These are phyloP conservation scores for Rutstroemia sp. DNA, from an alignment of 2,329 filamentous ascomycete species.

Conservation along the genomic window DNA sequence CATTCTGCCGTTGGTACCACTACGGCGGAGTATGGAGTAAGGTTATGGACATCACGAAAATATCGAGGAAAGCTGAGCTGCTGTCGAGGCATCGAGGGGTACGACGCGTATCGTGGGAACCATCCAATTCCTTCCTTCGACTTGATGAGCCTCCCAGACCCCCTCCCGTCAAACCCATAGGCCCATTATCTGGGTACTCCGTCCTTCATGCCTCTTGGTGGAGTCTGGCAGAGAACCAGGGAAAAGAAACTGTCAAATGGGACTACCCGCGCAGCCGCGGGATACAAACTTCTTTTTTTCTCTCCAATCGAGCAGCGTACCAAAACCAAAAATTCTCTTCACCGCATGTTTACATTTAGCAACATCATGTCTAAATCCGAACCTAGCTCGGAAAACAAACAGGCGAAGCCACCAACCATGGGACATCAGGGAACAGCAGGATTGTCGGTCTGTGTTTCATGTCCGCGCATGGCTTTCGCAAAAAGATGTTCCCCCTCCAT, in stretches of 20 bases:
- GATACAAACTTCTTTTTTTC: neutral
- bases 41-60: neutral
- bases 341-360: slow-evolving; percentile 5
- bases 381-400: neutral
- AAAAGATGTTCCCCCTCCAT: neutral
- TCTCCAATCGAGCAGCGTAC: neutral
- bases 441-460: slow-evolving; percentile 1
- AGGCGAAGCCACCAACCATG: neutral
- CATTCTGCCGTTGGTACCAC: neutral
- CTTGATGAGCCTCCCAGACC: no score
- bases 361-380: neutral
- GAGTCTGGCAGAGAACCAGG: neutral
- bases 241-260: slow-evolving; percentile 4
- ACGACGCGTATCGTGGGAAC: no score
- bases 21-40: neutral
- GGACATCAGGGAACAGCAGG: neutral
- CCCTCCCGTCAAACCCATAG: no score
- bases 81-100: neutral
- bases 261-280: slow-evolving; percentile 9
- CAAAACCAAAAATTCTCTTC: neutral
- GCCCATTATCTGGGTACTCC: neutral
- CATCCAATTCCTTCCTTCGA: no score
- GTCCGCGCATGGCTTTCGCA: neutral
- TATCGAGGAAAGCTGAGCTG: neutral
- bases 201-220: neutral